Base-by-base conservation (phyloP, 805 yeast species). In the Wickerhamomyces strasburgensis region DNA sequence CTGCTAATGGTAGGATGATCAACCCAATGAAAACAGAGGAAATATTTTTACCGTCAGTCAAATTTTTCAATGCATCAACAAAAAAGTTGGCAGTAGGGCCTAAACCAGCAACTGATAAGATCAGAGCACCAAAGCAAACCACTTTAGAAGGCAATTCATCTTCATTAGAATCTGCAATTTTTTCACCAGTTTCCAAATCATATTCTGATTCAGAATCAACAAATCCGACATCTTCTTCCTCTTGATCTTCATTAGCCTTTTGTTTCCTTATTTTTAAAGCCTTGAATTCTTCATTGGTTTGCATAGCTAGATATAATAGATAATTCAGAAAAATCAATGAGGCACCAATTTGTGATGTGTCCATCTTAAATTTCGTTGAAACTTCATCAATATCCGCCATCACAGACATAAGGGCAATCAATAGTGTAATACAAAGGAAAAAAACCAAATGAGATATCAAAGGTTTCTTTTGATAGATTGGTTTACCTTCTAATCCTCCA, bases 51-150 rank as follows among this genome's bases (percentile, higher is more conserved):
- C 40, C 43, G 19, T 49, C 54, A 2, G 52, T 49, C 9, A 49
- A 14, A 5, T 42, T 41, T 26, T 49, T 47, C 30, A 49, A 33
- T 1, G 54, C 41, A 32, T 49, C 54, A 13, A 49, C 51, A 34
- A 49, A 49, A 38, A 47, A 47, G 31, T 49, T 43, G 17, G 54
- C 50, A 28, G 39, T 31, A 16, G 54, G 52, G 15, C 50, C 51
- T 6, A 47, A 27, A 9, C 51, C 51, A 7, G 51, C 50, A 19
- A 47, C 39, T n/a, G 48, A 45, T 10, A 49, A 19, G 1, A 46
- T 47, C 9, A 49, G 27, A 2, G 52, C 47, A 35, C 49, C 50
- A 34, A 49, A 47, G 28, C 50, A 47, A 11, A 45, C 54, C 30
- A 34, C 19, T 25, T 35, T 37, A 2, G 51, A 40, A 1, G 54